Evolutionary conservation across 2,329 filamentous ascomycete genomes (phyloP).

Genomic region (Alternaria longipes): DNA sequence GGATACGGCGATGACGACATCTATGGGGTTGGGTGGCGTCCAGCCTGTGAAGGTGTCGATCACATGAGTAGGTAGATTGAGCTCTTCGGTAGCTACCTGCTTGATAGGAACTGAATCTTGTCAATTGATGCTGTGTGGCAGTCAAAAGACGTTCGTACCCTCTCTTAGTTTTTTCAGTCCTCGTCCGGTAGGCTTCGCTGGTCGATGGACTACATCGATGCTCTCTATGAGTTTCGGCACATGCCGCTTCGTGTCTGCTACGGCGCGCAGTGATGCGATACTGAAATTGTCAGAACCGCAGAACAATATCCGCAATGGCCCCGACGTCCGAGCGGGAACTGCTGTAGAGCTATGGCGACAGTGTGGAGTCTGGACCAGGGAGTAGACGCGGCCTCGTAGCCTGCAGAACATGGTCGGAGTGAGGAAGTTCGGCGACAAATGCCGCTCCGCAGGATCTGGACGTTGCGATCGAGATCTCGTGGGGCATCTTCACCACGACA

Average conservation of each 20-base stretch:
- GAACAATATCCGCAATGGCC: conserved; percentile 84
- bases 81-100: conserved; percentile 64
- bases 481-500: conserved; percentile 19
- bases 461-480: conserved; percentile 17
- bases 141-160: conserved; percentile 58
- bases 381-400: conserved; percentile 35
- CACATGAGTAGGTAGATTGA: conserved; percentile 75
- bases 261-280: conserved; percentile 74
- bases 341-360: conserved; percentile 24
- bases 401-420: conserved; percentile 22
- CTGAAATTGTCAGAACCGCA: conserved; percentile 95
- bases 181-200: conserved; percentile 79
- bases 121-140: conserved; percentile 17
- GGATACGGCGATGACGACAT: conserved; percentile 90
- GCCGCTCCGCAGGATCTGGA: conserved; percentile 11
- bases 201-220: conserved; percentile 85
- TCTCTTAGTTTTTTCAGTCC: conserved; percentile 73
- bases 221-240: conserved; percentile 60
- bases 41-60: conserved; percentile 85
- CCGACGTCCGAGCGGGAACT: conserved; percentile 14
- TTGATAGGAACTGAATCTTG: conserved; percentile 74
- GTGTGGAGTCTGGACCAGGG: conserved; percentile 15
- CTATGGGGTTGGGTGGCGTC: conserved; percentile 61
- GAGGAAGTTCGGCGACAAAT: conserved; percentile 13
- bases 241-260: conserved; percentile 67